phyloP scores from a whole-genome alignment of 2,329 filamentous ascomycete genomes.

The Akanthomyces uredinophilus region DNA sequence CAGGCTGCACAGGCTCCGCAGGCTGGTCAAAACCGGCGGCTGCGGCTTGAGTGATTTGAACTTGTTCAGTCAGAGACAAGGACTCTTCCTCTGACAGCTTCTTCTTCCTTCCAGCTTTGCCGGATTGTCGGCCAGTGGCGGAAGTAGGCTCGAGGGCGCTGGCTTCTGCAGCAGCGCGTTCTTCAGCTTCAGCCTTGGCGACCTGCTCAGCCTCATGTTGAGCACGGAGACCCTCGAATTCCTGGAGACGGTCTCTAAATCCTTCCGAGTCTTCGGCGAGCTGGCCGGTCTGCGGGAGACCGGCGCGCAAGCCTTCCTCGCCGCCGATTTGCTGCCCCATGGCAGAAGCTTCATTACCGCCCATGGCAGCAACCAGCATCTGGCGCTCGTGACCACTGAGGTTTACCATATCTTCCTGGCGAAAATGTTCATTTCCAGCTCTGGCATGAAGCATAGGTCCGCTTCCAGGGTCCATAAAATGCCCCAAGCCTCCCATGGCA shows the following conservation, averaged over 20 bases:
- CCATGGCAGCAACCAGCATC: slow-evolving; percentile 39
- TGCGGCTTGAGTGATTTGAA: slow-evolving; percentile 65
- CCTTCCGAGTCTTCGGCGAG: slow-evolving; percentile 52
- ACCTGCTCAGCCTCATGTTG: slow-evolving; percentile 57
- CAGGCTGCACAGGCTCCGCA: slow-evolving; percentile 46
- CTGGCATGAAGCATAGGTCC: slow-evolving; percentile 30
- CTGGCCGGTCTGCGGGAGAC: slow-evolving; percentile 46
- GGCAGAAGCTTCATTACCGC: slow-evolving; percentile 26
- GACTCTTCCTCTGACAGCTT: slow-evolving; percentile 29
- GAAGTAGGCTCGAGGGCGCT: slow-evolving; percentile 11
- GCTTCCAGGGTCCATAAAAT: slow-evolving; percentile 64
- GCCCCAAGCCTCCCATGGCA: slow-evolving; percentile 52
- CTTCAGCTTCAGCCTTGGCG: slow-evolving; percentile 30
- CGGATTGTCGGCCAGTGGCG: slow-evolving; percentile 12
- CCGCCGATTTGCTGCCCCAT: slow-evolving; percentile 34
- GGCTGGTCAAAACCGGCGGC: slow-evolving; percentile 42
- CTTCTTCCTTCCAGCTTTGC: slow-evolving; percentile 22
- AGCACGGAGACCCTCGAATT: slow-evolving; percentile 77
- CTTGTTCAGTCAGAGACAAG: slow-evolving; percentile 76
- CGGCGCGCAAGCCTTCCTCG: slow-evolving; percentile 37
- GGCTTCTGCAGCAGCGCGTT: slow-evolving; percentile 11
- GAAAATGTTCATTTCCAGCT: slow-evolving; percentile 46
- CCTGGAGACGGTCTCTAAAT: slow-evolving; percentile 67
- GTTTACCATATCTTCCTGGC: slow-evolving; percentile 70
- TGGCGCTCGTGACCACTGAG: slow-evolving; percentile 52